Evolutionary conservation across 2,329 filamentous ascomycete genomes (phyloP).

Genomic region (Trichoderma breve): DNA sequence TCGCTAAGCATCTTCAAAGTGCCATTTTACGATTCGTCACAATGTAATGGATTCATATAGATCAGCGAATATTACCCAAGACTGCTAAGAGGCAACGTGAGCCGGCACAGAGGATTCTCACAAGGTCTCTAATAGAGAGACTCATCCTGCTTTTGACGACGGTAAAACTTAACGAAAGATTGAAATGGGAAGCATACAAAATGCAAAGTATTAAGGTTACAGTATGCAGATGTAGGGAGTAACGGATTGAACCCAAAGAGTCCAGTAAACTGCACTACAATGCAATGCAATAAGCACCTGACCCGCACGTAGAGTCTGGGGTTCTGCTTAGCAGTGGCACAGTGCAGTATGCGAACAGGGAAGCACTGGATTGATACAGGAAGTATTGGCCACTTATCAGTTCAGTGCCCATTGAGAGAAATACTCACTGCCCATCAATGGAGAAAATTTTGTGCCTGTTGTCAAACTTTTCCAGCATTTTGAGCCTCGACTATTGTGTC

Average conservation of each 20-base stretch:
- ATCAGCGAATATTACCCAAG: too few species aligned
- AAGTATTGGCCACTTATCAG: too few species aligned
- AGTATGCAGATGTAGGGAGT: too few species aligned
- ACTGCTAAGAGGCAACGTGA: too few species aligned
- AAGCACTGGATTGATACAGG: neutral
- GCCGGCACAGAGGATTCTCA: neutral
- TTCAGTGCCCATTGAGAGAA: neutral
- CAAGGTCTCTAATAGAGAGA: neutral
- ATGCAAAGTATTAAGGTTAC: neutral
- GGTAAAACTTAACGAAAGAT: rapidly evolving
- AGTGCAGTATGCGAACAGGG: neutral
- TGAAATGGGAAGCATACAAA: neutral
- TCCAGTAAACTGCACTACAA: neutral
- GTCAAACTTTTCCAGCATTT: neutral
- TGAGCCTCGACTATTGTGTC: neutral
- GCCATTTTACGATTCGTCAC: too few species aligned
- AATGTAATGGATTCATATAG: too few species aligned
- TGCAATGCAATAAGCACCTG: neutral
- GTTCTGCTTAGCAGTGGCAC: neutral
- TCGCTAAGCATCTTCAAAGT: too few species aligned
- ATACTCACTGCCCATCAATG: neutral
- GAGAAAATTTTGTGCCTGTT: neutral
- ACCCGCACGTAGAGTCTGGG: neutral
- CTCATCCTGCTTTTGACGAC: neutral
- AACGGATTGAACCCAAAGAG: neutral